These are phyloP conservation scores for Suillus luteus DNA, from an alignment of 768 basidiomycete species.

Conservation along the genomic window DNA sequence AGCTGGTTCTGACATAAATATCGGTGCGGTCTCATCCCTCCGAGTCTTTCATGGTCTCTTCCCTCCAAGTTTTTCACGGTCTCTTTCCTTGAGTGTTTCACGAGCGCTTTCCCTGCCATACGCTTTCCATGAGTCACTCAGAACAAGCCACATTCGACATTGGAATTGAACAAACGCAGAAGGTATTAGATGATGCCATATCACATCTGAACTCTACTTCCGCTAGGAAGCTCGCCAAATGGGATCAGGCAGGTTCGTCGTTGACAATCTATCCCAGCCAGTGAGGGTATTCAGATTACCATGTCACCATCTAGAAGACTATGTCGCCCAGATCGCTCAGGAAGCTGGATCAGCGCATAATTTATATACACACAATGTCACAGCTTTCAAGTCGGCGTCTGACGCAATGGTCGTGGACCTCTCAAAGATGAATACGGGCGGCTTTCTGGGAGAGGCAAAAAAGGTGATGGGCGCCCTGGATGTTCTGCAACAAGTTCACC, in stretches of 20 bases:
- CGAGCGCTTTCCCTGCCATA: not conserved
- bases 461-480: constrained; percentile 29
- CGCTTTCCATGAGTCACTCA: not conserved
- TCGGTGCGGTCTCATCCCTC: not conserved
- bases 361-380: constrained; percentile 9
- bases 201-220: not conserved
- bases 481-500: constrained; percentile 31
- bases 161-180: not conserved
- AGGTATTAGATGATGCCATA: not conserved
- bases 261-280: not conserved
- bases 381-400: constrained; percentile 4
- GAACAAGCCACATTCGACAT: not conserved
- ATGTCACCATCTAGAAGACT: not conserved
- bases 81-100: not conserved
- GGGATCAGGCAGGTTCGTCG: not conserved
- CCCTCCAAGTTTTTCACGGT: not conserved
- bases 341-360: not conserved
- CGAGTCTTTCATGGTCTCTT: not conserved
- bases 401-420: not conserved
- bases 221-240: not conserved
- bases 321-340: not conserved
- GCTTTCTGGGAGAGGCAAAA: constrained; percentile 24
- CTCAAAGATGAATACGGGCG: constrained; percentile 16
- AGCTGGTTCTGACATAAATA: not conserved
- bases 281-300: no score